These are phyloP conservation scores for Lactifluus volemus DNA, from an alignment of 768 basidiomycete species.

Conservation along the genomic window DNA sequence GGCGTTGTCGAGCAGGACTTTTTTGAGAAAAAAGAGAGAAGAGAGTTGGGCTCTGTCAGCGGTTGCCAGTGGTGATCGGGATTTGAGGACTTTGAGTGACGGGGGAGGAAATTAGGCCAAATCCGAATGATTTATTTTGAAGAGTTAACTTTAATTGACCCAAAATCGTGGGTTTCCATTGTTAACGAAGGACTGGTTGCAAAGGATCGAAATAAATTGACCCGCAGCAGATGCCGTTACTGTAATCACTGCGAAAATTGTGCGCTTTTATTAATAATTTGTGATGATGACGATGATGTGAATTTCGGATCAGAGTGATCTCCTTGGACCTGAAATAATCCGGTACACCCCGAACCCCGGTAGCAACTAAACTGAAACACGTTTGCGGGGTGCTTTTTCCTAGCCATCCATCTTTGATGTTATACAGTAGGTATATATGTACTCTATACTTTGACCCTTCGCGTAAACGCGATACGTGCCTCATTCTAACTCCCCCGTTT, in stretches of 20 bases:
- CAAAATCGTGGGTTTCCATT: no score
- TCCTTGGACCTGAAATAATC: not conserved
- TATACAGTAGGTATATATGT: no score
- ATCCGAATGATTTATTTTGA: not conserved
- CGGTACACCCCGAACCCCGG: no score
- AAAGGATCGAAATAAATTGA: not conserved
- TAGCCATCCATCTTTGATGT: no score
- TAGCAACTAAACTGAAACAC: no score
- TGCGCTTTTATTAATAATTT: not conserved
- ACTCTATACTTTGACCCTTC: no score
- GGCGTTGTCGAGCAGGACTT: constrained; percentile 2
- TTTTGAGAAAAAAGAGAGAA: not conserved
- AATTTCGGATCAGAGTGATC: not conserved
- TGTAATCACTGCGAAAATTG: not conserved
- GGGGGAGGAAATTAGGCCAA: not conserved
- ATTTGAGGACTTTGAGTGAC: no score
- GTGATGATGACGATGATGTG: not conserved
- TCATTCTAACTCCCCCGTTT: no score
- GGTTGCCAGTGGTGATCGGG: not conserved
- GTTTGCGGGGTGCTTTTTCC: no score
- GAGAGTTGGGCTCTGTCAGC: not conserved
- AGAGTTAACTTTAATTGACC: no score
- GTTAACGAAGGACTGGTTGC: no score
- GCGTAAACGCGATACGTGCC: no score
- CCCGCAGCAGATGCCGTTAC: not conserved